Percentiles rank a stretch among this genome's conserved stretches.
phyloP scores from a whole-genome alignment of 139 green algal genomes.

The Volvox reticuliferus region DNA sequence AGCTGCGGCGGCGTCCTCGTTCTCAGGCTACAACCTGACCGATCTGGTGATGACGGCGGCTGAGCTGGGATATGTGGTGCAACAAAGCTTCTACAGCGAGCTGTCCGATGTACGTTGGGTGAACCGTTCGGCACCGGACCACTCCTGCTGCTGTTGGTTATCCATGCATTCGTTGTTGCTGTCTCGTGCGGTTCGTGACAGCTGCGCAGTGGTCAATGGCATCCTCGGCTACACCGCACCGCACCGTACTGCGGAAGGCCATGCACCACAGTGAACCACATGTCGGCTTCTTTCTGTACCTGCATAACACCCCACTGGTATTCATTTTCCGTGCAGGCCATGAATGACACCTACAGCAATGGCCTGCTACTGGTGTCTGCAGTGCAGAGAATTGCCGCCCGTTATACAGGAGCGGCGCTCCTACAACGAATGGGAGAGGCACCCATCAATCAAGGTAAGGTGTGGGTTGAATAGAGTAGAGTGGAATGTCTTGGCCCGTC shows the following conservation, averaged over 20 bases:
- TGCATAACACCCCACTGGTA: no score
- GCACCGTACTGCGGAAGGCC: no score
- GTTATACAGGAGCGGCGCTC: neutral
- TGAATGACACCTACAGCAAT: neutral
- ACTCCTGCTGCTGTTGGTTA: no score
- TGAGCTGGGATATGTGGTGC: slow-evolving; percentile 34
- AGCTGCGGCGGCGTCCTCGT: neutral
- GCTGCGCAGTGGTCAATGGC: no score
- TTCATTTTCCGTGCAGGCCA: neutral
- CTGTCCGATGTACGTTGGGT: neutral
- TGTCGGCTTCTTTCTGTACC: no score
- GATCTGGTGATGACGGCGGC: slow-evolving; percentile 18
- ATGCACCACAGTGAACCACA: no score
- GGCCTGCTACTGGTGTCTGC: neutral
- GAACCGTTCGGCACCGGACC: no score
- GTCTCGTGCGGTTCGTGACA: no score
- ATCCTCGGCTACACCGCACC: no score
- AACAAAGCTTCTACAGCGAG: neutral
- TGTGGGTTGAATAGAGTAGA: no score
- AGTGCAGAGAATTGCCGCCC: neutral
- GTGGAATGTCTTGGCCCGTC: no score
- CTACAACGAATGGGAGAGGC: slow-evolving; percentile 10
- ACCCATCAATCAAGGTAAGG: neutral
- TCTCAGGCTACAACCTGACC: neutral
- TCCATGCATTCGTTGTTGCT: no score